Conservation (phyloP, 257 asterid species). For the Nicotiana knightiana region DNA sequence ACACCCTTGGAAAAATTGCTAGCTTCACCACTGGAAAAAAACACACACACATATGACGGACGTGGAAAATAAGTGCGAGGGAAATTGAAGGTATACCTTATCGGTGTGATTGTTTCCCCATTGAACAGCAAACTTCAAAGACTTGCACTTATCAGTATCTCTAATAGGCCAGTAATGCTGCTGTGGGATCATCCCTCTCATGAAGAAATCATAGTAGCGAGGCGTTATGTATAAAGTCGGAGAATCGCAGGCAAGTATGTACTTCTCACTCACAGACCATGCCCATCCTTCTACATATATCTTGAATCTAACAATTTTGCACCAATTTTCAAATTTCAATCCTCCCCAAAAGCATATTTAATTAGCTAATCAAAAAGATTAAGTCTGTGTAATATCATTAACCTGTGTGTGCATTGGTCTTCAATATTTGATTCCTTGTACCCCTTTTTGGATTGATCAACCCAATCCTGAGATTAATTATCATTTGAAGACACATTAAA, state of each 20-base stretch:
- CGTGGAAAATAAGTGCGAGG: neutral
- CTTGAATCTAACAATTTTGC: neutral
- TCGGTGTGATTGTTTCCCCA: slow-evolving; percentile 8
- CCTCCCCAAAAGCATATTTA: neutral
- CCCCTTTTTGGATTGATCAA: neutral
- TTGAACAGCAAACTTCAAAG: slow-evolving; percentile 10
- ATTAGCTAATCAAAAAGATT: neutral
- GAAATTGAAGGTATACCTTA: neutral
- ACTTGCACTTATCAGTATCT: neutral
- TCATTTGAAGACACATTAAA: neutral
- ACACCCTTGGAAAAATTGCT: too few relatives aligned
- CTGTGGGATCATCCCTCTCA: slow-evolving; percentile 7
- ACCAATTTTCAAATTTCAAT: neutral
- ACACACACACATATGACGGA: too few relatives aligned
- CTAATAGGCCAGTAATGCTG: slow-evolving; percentile 11
- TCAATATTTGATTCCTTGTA: neutral
- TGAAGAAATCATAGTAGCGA: slow-evolving; percentile 6
- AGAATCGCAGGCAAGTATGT: slow-evolving; percentile 9
- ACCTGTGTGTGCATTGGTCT: neutral
- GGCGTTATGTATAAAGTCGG: neutral
- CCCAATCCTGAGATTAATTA: neutral
- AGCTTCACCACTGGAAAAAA: too few relatives aligned
- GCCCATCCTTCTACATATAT: slow-evolving; percentile 7
- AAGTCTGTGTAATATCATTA: neutral
- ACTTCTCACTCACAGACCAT: slow-evolving; percentile 10